These are phyloP conservation scores for Ogataea ganodermae DNA, from an alignment of 805 yeast species.

Conservation along the genomic window DNA sequence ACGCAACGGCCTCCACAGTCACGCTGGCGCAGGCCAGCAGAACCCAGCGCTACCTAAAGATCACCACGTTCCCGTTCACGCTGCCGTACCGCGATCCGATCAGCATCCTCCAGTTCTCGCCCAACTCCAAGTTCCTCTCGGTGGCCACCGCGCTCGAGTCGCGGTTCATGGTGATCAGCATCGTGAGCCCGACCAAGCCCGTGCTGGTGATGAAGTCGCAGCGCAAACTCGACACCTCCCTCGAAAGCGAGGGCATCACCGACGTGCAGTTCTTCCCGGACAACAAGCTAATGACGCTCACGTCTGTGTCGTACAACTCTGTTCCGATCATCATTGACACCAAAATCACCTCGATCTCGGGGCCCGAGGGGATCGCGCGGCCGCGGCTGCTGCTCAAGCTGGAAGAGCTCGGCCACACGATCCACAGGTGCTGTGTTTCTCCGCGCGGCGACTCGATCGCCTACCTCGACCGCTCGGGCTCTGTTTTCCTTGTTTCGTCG, in stretches of 20 bases:
- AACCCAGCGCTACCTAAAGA: slow-evolving; percentile 11
- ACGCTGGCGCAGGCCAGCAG: not conserved
- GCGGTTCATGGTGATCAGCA: slow-evolving; percentile 71
- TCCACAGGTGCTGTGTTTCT: slow-evolving; percentile 72
- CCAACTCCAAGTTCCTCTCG: slow-evolving; percentile 66
- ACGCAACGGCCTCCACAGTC: slow-evolving; percentile 4
- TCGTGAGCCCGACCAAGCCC: slow-evolving; percentile 64
- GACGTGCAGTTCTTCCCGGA: slow-evolving; percentile 73
- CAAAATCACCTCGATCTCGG: slow-evolving; percentile 47
- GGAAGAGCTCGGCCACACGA: slow-evolving; percentile 78
- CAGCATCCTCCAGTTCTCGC: slow-evolving; percentile 69
- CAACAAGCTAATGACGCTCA: slow-evolving; percentile 51
- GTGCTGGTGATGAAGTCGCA: slow-evolving; percentile 68
- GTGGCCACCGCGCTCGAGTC: slow-evolving; percentile 81
- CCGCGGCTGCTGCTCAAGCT: slow-evolving; percentile 63
- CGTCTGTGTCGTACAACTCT: slow-evolving; percentile 63
- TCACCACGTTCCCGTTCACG: slow-evolving; percentile 47
- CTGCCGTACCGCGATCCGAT: slow-evolving; percentile 88
- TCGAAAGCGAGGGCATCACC: slow-evolving; percentile 90
- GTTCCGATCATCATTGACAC: slow-evolving; percentile 71
- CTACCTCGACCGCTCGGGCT: slow-evolving; percentile 76
- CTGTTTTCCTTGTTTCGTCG: slow-evolving; percentile 66
- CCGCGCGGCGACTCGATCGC: slow-evolving; percentile 89
- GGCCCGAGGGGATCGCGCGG: slow-evolving; percentile 49
- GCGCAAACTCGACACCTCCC: slow-evolving; percentile 59